Conservation (phyloP, 106 monocot genomes). For the Xerophyta viscosa region DNA sequence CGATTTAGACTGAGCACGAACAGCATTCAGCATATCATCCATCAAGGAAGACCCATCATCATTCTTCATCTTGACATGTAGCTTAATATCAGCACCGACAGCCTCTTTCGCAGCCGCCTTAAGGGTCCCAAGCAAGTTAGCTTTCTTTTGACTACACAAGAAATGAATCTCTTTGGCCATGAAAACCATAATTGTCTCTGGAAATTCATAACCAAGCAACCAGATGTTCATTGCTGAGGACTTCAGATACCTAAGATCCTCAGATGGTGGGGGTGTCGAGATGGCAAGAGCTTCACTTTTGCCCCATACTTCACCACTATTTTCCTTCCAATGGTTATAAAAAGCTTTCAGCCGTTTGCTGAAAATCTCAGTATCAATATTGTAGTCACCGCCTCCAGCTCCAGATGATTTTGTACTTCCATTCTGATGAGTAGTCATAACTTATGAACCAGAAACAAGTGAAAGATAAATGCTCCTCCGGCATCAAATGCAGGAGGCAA, state of each 20-base stretch:
- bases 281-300: slow-evolving; percentile 58
- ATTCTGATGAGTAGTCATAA: slow-evolving; percentile 39
- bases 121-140: slow-evolving; percentile 56
- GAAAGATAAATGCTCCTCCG: not conserved
- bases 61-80: slow-evolving; percentile 78
- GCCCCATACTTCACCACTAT: slow-evolving; percentile 57
- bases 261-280: slow-evolving; percentile 79
- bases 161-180: slow-evolving; percentile 83
- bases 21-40: slow-evolving; percentile 47
- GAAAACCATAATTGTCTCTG: slow-evolving; percentile 95
- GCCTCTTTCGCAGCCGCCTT: slow-evolving; percentile 59
- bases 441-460: not conserved
- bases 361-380: slow-evolving; percentile 63
- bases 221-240: slow-evolving; percentile 88
- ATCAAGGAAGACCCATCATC: slow-evolving; percentile 57
- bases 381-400: slow-evolving; percentile 24
- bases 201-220: slow-evolving; percentile 95
- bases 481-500: not conserved
- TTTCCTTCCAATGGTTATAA: slow-evolving; percentile 64
- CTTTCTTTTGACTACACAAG: slow-evolving; percentile 87
- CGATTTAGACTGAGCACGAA: slow-evolving; percentile 39
- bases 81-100: slow-evolving; percentile 57
- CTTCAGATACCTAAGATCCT: slow-evolving; percentile 85
- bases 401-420: slow-evolving; percentile 18
- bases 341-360: slow-evolving; percentile 59